Evolutionary conservation across 2,329 filamentous ascomycete species (phyloP), one percentile per base, ranked within the genome.

Genomic region (Clathrospora elynae): DNA sequence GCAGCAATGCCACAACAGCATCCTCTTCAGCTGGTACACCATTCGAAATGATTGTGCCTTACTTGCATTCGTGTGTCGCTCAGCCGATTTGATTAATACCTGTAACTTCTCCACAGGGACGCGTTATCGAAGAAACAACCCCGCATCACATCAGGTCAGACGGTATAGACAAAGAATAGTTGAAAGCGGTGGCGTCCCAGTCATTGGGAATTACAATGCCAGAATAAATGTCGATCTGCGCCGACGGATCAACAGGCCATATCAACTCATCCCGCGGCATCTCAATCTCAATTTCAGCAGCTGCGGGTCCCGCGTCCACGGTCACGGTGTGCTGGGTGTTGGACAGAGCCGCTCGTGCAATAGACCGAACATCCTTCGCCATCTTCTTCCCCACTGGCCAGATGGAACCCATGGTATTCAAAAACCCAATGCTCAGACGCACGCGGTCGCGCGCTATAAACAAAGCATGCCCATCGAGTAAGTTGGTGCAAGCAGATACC

Each of bases 371-470:
- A 64, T 93, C 87, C 9, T 76, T 78, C 47, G 85, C 81, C n/a
- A 88, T 87, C 10, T 77, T 79, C 33, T 77, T 79, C 1, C 86
- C 86, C 11, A 89, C 81, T 33, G 80, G 79, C 88, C 88, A 93
- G 6, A 87, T 81, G 5, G 75, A 72, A 14, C 82, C 83, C 11
- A 91, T 74, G 14, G 82, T 57, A 55, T 84, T 85, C 29, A 93
- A 77, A 1, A 85, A 86, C 6, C 86, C 88, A 46, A 87, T 89
- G 51, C 88, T 90, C 12, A 95, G 79, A 2, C 85, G 81, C 35
- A 95, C 84, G 59, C 84, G 85, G 70, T 90, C 87, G 39, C 83
- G 84, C 42, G 85, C 76, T 58, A 82, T 83, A 43, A 83, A 82
- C 54, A 83, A 79, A 53, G 82, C 78, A 55, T 81, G 78, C 44